These are phyloP conservation scores for Clarireedia paspali DNA, from an alignment of 2,329 filamentous ascomycete genomes.

Conservation along the genomic window DNA sequence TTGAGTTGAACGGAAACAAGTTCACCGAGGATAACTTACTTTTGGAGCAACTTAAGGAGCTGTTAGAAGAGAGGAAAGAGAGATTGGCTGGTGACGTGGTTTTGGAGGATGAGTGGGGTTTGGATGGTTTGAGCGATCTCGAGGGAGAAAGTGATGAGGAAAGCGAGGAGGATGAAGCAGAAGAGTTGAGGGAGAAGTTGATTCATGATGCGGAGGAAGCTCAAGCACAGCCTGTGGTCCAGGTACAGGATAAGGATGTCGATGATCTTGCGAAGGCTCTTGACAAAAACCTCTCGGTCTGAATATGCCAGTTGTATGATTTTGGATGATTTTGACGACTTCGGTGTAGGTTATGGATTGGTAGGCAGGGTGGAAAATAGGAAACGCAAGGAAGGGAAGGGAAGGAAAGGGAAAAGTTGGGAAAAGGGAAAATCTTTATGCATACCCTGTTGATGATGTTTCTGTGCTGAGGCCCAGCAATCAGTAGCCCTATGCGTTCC, in stretches of 20 bases:
- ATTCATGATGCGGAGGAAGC: constrained; percentile 63
- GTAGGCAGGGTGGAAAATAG: not conserved
- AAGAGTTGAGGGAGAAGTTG: constrained; percentile 62
- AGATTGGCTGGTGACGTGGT: constrained; percentile 57
- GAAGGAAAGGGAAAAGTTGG: not conserved
- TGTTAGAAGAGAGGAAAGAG: constrained; percentile 74
- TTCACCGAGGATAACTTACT: constrained; percentile 78
- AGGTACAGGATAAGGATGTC: constrained; percentile 67
- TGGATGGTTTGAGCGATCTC: constrained; percentile 83
- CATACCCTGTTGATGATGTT: not conserved
- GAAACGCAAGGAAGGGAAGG: not conserved
- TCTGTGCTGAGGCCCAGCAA: not conserved
- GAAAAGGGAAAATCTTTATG: not conserved
- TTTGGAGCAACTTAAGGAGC: constrained; percentile 58
- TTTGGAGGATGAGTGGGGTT: constrained; percentile 73
- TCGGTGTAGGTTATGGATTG: not conserved
- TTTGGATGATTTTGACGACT: not conserved
- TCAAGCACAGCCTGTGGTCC: constrained; percentile 63
- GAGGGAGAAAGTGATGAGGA: constrained; percentile 61
- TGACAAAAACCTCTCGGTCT: constrained; percentile 10
- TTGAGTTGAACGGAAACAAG: constrained; percentile 95
- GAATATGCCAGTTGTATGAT: constrained; percentile 2
- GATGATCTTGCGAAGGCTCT: constrained; percentile 72
- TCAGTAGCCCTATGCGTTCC: not conserved
- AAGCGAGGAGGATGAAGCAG: constrained; percentile 57